Base-by-base conservation (phyloP, 176 grass and related monocot genomes). In the Urochloa ruziziensis region DNA sequence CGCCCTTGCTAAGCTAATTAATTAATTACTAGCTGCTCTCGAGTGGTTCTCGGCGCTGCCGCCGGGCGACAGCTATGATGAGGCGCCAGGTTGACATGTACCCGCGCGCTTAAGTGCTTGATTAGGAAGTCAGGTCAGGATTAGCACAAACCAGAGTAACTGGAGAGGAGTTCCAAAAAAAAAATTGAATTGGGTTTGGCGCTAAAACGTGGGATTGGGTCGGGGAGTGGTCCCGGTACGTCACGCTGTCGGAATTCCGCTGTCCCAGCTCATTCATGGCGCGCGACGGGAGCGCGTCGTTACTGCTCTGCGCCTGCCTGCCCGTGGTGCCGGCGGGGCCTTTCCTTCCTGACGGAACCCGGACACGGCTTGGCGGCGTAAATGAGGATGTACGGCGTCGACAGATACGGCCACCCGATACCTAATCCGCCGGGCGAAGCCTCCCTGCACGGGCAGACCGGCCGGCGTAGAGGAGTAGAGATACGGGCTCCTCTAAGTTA, bases 61-160 rank as follows among this genome's bases (percentile, higher is more conserved):
- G 29, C 4, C 49, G 51, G 28, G 66, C 24, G 84, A 79, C 84
- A 86, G 80, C 88, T 33, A 86, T 83, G 83, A 83, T 83, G 74
- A 71, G 47, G 65, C 34, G 16, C 4, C 49, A 21, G 49, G 49
- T 5, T 52, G 49, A 52, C 83, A 59, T n/a, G n/a, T n/a, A n/a
- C n/a, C n/a, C n/a, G n/a, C n/a, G n/a, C n/a, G n/a, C n/a, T n/a
- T n/a, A n/a, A n/a, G n/a, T 10, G 43, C 49, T 52, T 2, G 14
- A 23, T 1, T 23, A 23, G 21, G 18, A 66, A 10, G 3, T 32
- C 48, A 51, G 48, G 5, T 19, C 15, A 66, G 63, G 14, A 67
- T 34, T 28, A 44, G 25, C 51, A 16, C 35, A 10, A 49, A 43
- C 40, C 8, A 8, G 15, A 18, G 16, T 39, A 25, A 24, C 10